Base-by-base conservation (phyloP, 2,329 filamentous ascomycete genomes). In the Trichophyton schoenleinii region DNA sequence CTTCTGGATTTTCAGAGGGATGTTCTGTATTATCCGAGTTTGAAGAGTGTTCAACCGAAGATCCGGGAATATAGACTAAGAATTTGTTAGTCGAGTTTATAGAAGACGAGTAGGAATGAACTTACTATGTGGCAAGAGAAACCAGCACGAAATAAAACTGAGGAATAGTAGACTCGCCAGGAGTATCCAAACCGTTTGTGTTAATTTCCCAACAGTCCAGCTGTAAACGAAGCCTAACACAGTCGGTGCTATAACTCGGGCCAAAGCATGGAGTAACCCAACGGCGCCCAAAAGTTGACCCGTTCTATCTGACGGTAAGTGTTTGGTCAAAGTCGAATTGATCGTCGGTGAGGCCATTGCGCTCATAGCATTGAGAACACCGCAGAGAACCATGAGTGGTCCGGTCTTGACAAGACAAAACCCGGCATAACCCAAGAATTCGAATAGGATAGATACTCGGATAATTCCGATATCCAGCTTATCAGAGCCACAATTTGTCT, bases 221-320 rank as follows among this genome's bases (percentile, higher is more conserved):
- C 87, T 87, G 71, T 95, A 99, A 8, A 97, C 83, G 3, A 88
- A 82, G 69, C 94, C 95, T 74, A 96, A 95, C 0, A 92, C 70
- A 0, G 89, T 81, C 0, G 94, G 94, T 0, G 87, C 86, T 11
- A 95, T 71, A 1, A 97, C 84, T 64, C 91, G 80, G 2, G 88
- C 83, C 41, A 96, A 75, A 0, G 90, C 88, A 73, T 97, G 92
- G 62, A 97, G 75, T 64, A 97, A 78, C 0, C 92, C 94, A 15
- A 87, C 87, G 1, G 91, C 91, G 22, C 94, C 94, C 0, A 99
- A 81, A n/a, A 97, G 78, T 71, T 94, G 86, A 0, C 94, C 94
- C 0, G 94, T 87, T 55, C 83, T 83, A 65, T 94, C 88, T 0
- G 85, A 80, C 0, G 91, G 89, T 0, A 97, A 87, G 72, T 97